Conservation (phyloP, 257 asterid genomes). For the Lycium ferocissimum region DNA sequence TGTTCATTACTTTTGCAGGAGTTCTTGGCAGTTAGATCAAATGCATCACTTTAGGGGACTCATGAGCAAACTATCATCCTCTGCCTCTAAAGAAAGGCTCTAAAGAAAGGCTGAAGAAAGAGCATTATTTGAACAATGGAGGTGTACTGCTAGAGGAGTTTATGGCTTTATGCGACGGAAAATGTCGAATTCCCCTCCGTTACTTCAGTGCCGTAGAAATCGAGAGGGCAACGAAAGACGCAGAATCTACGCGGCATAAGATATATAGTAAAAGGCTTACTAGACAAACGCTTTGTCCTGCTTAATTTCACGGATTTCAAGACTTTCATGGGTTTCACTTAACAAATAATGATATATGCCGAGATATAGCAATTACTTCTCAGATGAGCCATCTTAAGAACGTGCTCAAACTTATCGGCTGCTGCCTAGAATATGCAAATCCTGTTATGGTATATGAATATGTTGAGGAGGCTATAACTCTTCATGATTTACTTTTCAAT, state of each 20-base stretch:
- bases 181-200: constrained; percentile 27
- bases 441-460: constrained; percentile 35
- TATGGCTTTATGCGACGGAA: constrained; percentile 25
- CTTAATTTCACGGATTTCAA: neutral
- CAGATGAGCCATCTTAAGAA: constrained; percentile 37
- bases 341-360: neutral
- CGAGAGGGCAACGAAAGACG: constrained; percentile 26
- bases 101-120: neutral
- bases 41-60: neutral
- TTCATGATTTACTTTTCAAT: constrained; percentile 9
- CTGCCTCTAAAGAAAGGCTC: neutral
- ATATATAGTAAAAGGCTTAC: neutral
- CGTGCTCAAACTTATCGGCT: constrained; percentile 28
- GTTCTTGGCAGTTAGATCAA: neutral
- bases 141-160: constrained; percentile 21
- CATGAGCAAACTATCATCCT: neutral
- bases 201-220: constrained; percentile 29
- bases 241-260: neutral
- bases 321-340: too few species aligned
- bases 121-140: constrained; percentile 27
- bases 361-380: constrained; percentile 36
- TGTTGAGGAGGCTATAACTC: constrained; percentile 7
- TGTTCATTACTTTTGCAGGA: neutral
- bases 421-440: constrained; percentile 26
- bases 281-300: neutral